Evolutionary conservation across 2,329 filamentous ascomycete genomes (phyloP), one percentile per base, ranked within the genome.

Genomic region (Biscogniauxia sp.): DNA sequence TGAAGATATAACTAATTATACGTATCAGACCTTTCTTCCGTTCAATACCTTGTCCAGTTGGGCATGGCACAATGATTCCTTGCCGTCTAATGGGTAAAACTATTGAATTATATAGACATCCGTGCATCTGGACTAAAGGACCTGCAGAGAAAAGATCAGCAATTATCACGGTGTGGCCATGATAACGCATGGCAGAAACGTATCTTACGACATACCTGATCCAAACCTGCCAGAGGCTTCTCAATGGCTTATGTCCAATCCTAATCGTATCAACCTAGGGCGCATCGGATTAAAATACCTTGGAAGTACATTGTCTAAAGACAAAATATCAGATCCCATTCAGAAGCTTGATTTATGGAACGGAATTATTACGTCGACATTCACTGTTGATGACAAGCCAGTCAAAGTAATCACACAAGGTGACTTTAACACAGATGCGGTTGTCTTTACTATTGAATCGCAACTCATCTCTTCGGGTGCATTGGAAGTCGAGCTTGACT

Each of bases 221-320:
- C 66, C 74, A 0, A 62, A 70, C 0, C 72, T 78, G 4, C 76
- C 74, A 3, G 66, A 69, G 13, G 67, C 75, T 13, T 80, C 79
- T 2, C 79, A 84, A 60, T 85, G 82, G 83, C 70, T 85, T 20
- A 82, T 82, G 28, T 75, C 76, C n/a, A 81, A 80, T 52, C 78
- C 77, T 0, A 79, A 80, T 23, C 73, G 78, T 2, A 69, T 80
- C 37, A 80, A 80, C 53, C 66, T 80, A 0, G 78, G 77, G 1
- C 73, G 77, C 1, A 75, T 80, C 17, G 77, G 78, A 0, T 70
- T 80, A 4, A 72, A 67, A 20, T 79, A 78, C 51, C 69, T 71
- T 19, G 70, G 66, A 0, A 49, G 61, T 0, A 73, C 72, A 0
- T 66, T 80, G 0, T 64, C 69, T 0, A 68, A 73, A 6, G 60